Evolutionary conservation across 2,329 filamentous ascomycete species (phyloP).

Genomic region (Calonectria pseudoreteaudii): DNA sequence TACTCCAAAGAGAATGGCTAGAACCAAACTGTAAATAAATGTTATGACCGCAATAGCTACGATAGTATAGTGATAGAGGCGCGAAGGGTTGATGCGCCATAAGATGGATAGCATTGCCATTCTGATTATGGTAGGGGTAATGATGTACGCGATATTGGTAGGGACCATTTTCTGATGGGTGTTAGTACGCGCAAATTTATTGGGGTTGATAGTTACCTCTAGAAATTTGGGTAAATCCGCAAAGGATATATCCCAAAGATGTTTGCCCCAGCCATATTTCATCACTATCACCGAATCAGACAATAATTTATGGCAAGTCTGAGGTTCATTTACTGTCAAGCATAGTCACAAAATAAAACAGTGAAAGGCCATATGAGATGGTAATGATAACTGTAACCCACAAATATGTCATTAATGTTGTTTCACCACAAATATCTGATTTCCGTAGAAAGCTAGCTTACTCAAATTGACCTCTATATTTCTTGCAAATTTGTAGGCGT

Average conservation of each 20-base stretch:
- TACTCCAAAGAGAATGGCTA: background rate
- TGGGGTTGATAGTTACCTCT: background rate
- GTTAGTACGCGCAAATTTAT: background rate
- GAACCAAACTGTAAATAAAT: background rate
- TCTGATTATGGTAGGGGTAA: background rate
- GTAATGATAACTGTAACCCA: background rate
- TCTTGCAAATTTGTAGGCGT: too few species aligned
- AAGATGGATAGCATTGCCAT: background rate
- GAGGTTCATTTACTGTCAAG: background rate
- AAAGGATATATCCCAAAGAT: background rate
- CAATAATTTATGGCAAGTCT: background rate
- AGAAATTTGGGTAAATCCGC: background rate
- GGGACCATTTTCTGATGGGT: background rate
- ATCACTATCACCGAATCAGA: background rate
- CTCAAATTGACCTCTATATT: too few species aligned
- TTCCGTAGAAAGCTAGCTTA: too few species aligned
- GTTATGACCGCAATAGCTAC: background rate
- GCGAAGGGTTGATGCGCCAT: background rate
- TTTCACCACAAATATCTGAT: too few species aligned
- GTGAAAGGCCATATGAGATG: background rate
- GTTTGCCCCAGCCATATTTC: background rate
- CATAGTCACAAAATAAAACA: background rate
- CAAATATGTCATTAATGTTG: too few species aligned
- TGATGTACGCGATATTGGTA: background rate
- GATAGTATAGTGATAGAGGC: background rate